Evolutionary conservation across 2,329 filamentous ascomycete genomes (phyloP), one percentile per base, ranked within the genome.

Genomic region (Fusarium agapanthi): DNA sequence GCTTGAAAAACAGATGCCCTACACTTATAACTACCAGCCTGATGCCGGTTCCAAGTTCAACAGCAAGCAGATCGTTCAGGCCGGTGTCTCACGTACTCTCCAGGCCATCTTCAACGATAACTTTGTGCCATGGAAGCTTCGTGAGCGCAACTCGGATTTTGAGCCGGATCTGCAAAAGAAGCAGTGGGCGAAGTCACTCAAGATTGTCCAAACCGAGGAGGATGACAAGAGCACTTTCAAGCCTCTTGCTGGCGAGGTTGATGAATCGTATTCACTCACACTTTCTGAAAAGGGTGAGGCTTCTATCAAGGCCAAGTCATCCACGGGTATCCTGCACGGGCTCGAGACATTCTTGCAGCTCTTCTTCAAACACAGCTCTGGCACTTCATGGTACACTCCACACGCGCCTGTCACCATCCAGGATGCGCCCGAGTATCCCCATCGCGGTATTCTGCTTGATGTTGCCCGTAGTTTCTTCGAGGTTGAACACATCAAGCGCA

Each of bases 401-500:
- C 82, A 89, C 41, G 92, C 91, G 3, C 95, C 95, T 0, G 86
- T 97, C 7, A 80, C 83, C 1, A 93, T 97, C 76, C 81, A 82
- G n/a, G 95, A 97, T 80, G 82, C 85, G 59, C 95, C 95, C 34
- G 88, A 88, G 77, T 97, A 93, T 81, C 81, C 86, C 20, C 93
- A 97, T 81, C 91, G 95, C 48, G 94, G 95, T 18, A 81, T 97
- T 59, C 91, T 96, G 75, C 84, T 97, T 75, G 95, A 97, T 78
- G 90, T 94, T 45, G 87, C 92, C 6, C 87, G 95, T 65, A 91
- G 90, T 77, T 96, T 87, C 83, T 93, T 92, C 81, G 86, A 89
- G 3, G 83, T 93, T 30, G 80, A 85, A 7, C 89, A 93, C 76
- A 91, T 97, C 74, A 86, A 91, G 77, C 89, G 90, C 56, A 93